Base-by-base conservation (phyloP, 805 yeast species). In the Ogataea parapolymorpha region DNA sequence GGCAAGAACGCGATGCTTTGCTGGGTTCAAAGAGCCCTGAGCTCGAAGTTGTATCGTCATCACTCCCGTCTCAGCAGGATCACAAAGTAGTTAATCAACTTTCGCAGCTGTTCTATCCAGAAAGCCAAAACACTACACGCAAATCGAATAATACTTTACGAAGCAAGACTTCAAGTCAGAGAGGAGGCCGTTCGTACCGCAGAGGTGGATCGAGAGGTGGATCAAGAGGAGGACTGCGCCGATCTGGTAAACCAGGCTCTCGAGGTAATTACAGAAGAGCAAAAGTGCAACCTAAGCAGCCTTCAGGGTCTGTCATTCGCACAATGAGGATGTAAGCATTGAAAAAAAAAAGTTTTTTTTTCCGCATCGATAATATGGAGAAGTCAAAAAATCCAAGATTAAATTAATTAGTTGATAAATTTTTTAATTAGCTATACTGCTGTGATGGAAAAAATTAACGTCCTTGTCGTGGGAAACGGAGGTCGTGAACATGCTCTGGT, bases 401-500 rank as follows among this genome's bases (percentile, higher is more conserved):
- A 20, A 20, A 20, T 20, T 20, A 20, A 20, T 20, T 20, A 20
- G 22, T 18, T 7, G 22, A 7, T 20, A 20, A 20, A 20, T 20
- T 20, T 20, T 20, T 20, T 20, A 7, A 7, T 7, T 20, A 20
- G 22, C 22, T 6, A 6, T 8, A 7, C 22, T 20, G 22, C 23
- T 17, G 44, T 47, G 46, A 36, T 50, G 30, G 49, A 50, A 13
- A 57, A 56, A 38, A 49, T 55, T 32, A 87, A 85, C 62, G 66
- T 93, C 52, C 79, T 93, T 47, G 82, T 93, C 50, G 76, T 93
- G 53, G 99, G 99, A 58, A 88, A 85, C 68, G 99, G 99, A 62
- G 99, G 99, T 53, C 89, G 99, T 72, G 99, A 93, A 67, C 97
- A 93, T 63, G 98, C 98, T 39, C 74, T 93, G 46, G 85, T 87